Percentiles rank a stretch among this genome's conserved stretches.
Conservation (phyloP, 1,284 basidiomycete genomes). For the Ustilago xerochloae region DNA sequence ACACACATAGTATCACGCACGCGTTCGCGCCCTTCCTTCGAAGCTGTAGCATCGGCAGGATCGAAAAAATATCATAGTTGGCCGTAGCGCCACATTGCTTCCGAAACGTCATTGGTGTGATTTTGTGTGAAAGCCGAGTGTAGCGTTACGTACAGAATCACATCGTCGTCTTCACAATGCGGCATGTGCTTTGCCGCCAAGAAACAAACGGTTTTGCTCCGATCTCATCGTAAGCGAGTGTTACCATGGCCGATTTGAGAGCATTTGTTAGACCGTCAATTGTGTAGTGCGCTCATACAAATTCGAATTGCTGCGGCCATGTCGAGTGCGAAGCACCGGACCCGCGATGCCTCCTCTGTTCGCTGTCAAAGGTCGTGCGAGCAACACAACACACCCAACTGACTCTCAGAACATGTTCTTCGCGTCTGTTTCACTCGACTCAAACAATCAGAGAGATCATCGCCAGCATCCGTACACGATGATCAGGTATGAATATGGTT, state of each 20-base stretch:
- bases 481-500: too few species aligned
- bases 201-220: too few species aligned
- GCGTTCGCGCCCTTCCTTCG: conserved; percentile 17
- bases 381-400: not conserved
- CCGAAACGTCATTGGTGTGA: not conserved
- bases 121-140: not conserved
- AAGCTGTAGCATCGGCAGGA: conserved; percentile 3
- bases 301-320: conserved; percentile 35
- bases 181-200: too few species aligned
- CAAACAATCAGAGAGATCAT: not conserved
- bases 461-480: too few species aligned
- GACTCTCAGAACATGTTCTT: not conserved
- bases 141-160: too few species aligned
- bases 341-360: conserved; percentile 6
- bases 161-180: too few species aligned
- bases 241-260: too few species aligned
- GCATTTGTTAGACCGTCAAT: conserved; percentile 13
- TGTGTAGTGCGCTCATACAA: too few species aligned
- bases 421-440: not conserved
- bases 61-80: conserved; percentile 37
- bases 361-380: conserved; percentile 20
- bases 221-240: too few species aligned
- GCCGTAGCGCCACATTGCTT: conserved; percentile 30
- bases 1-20: conserved; percentile 8
- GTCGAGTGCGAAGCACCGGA: conserved; percentile 31